Evolutionary conservation across 2,329 filamentous ascomycete genomes (phyloP).

Genomic region (Lasiodiplodia sp.): DNA sequence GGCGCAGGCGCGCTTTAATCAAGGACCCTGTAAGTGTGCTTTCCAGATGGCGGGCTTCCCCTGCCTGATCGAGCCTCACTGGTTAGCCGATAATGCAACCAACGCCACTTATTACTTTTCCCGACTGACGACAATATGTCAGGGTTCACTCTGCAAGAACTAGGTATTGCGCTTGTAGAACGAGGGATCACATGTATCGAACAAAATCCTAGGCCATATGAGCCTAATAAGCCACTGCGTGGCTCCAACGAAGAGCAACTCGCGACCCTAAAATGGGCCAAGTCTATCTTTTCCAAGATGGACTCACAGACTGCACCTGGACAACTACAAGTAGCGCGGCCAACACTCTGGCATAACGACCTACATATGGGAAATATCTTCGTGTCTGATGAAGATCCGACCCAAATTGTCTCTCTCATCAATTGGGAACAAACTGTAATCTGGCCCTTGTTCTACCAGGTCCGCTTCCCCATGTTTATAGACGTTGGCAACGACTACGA

Average conservation of each 20-base stretch:
- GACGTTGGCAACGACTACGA: conserved; percentile 35
- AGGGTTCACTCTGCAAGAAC: conserved; percentile 35
- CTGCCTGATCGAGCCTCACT: too few relatives aligned
- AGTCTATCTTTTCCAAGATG: conserved; percentile 21
- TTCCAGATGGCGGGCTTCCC: neutral
- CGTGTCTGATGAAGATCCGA: conserved; percentile 34
- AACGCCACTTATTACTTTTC: conserved; percentile 33
- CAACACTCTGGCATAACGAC: conserved; percentile 49
- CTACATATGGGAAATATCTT: conserved; percentile 51
- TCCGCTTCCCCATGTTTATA: conserved; percentile 39
- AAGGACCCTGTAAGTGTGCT: conserved; percentile 1
- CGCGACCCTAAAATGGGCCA: neutral
- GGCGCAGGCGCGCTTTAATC: neutral
- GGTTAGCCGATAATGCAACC: too few relatives aligned
- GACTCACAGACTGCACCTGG: conserved; percentile 32
- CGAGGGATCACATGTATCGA: conserved; percentile 33
- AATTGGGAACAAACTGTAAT: conserved; percentile 39
- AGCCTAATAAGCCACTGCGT: conserved; percentile 22
- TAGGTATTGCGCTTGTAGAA: conserved; percentile 35
- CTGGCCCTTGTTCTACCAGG: conserved; percentile 40
- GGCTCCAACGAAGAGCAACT: neutral
- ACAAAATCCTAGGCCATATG: conserved; percentile 19
- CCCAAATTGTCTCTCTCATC: conserved; percentile 36
- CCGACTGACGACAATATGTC: conserved; percentile 1
- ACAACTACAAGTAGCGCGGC: conserved; percentile 45